These are phyloP conservation scores for Nasturtium officinale DNA, from an alignment of 345 rosid genomes.

Conservation along the genomic window DNA sequence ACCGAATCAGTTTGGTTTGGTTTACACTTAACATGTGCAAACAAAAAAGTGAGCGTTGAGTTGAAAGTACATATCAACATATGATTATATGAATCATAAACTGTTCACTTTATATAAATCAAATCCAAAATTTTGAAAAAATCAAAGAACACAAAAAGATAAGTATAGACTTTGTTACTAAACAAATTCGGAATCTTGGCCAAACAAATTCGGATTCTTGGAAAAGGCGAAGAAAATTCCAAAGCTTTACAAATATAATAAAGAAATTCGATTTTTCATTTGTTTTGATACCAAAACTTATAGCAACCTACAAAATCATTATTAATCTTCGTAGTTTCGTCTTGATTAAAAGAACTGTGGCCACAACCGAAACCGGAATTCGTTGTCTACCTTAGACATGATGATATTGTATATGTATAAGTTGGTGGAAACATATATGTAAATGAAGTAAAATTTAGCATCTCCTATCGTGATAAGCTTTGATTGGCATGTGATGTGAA, in stretches of 20 bases:
- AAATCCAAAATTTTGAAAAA: background rate
- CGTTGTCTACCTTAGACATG: background rate
- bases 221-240: background rate
- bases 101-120: background rate
- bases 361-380: background rate
- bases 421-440: slow-evolving; percentile 1
- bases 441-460: slow-evolving; percentile 5
- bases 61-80: background rate
- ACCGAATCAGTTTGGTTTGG: background rate
- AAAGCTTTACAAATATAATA: background rate
- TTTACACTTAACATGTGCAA: background rate
- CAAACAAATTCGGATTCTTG: no score
- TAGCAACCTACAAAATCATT: slow-evolving; percentile 1
- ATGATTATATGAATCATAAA: background rate
- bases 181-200: background rate
- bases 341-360: background rate
- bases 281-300: background rate
- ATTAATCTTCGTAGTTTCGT: background rate
- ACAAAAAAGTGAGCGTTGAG: background rate
- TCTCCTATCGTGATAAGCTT: slow-evolving; percentile 30
- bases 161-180: background rate
- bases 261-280: slow-evolving; percentile 5
- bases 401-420: background rate
- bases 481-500: slow-evolving; percentile 38
- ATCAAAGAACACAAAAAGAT: background rate